phyloP scores from a whole-genome alignment of 1,284 basidiomycete species.

The Phenoliferia sp. region DNA sequence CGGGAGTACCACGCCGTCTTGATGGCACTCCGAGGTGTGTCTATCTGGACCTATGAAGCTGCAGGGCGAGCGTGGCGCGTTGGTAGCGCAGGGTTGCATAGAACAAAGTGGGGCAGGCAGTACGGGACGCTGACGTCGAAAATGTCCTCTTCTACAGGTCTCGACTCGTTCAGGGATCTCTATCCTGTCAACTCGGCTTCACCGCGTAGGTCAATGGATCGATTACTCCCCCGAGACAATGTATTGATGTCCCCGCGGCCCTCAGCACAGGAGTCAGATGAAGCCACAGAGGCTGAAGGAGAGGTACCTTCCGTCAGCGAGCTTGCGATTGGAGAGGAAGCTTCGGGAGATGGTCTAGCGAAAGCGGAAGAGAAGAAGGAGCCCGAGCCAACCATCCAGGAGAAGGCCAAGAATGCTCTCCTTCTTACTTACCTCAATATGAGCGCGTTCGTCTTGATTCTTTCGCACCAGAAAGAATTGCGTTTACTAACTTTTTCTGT shows the following conservation, averaged over 20 bases:
- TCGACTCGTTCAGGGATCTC: too few relatives aligned
- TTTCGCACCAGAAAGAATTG: background rate
- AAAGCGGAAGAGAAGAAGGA: background rate
- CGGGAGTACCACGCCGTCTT: slow-evolving; percentile 20
- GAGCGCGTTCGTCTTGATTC: background rate
- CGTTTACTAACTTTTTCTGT: background rate
- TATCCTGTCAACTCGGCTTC: background rate
- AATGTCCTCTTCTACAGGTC: too few relatives aligned
- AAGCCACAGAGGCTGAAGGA: too few relatives aligned
- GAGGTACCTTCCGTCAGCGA: too few relatives aligned
- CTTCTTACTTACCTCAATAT: slow-evolving; percentile 12
- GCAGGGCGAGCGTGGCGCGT: background rate
- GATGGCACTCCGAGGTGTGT: slow-evolving; percentile 13
- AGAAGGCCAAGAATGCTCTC: slow-evolving; percentile 7
- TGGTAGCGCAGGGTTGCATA: background rate
- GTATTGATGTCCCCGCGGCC: background rate
- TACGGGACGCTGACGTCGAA: background rate
- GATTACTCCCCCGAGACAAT: background rate
- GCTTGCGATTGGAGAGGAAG: background rate
- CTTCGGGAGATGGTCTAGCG: background rate
- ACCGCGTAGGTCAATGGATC: background rate
- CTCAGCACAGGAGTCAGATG: background rate
- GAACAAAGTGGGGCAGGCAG: background rate
- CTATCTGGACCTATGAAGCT: background rate
- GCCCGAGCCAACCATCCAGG: background rate